Percentiles rank a stretch among this genome's conserved stretches.
Conservation (phyloP, 2,329 filamentous ascomycete genomes). For the Beauveria medogensis region DNA sequence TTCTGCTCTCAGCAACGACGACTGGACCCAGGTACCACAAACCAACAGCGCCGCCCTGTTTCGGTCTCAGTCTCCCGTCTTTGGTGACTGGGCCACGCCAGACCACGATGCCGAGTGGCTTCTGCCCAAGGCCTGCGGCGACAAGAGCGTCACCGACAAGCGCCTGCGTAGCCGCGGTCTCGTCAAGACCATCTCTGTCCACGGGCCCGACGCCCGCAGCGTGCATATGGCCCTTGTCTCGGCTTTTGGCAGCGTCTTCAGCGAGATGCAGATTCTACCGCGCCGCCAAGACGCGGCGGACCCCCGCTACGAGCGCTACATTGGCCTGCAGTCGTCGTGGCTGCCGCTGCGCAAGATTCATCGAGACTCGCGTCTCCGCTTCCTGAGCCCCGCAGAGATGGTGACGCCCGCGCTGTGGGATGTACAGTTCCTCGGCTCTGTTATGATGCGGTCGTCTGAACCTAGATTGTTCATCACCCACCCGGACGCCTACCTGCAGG, state of each 20-base stretch:
- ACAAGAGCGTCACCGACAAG: slow-evolving; percentile 55
- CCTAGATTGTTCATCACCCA: slow-evolving; percentile 70
- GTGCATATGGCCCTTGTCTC: slow-evolving; percentile 55
- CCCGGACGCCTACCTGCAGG: slow-evolving; percentile 65
- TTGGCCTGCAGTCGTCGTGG: slow-evolving; percentile 60
- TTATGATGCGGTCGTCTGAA: slow-evolving; percentile 63
- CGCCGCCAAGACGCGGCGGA: slow-evolving; percentile 20
- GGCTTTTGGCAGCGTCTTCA: slow-evolving; percentile 52
- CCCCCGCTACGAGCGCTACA: slow-evolving; percentile 32
- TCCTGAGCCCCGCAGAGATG: slow-evolving; percentile 65
- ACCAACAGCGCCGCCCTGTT: slow-evolving; percentile 33
- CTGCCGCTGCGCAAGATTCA: slow-evolving; percentile 71
- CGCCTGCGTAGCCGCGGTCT: slow-evolving; percentile 69
- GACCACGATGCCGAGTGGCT: slow-evolving; percentile 51
- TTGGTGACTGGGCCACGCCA: slow-evolving; percentile 37
- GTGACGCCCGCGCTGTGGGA: slow-evolving; percentile 65
- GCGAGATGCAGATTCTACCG: slow-evolving; percentile 32
- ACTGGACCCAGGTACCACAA: slow-evolving; percentile 48
- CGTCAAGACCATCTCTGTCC: slow-evolving; percentile 55
- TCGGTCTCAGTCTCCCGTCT: slow-evolving; percentile 40
- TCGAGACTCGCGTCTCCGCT: slow-evolving; percentile 64
- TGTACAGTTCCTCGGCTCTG: slow-evolving; percentile 59
- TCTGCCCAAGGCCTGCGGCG: slow-evolving; percentile 58
- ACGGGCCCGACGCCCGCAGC: slow-evolving; percentile 56
- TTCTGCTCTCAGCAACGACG: slow-evolving; percentile 32